Evolutionary conservation across 768 basidiomycete genomes (phyloP).

Genomic region (Lentinula sp.): DNA sequence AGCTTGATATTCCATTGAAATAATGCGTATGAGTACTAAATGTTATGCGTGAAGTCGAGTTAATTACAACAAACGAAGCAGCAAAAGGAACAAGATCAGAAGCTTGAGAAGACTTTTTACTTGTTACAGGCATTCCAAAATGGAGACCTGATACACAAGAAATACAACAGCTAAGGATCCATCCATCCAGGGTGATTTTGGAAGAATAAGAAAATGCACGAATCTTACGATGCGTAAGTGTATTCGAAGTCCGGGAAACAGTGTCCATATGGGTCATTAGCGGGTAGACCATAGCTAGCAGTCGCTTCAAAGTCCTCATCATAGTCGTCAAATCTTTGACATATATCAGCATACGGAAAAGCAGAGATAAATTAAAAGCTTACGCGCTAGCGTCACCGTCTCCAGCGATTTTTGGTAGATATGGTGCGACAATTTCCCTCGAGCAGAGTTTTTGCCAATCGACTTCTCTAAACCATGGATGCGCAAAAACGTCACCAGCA

Average conservation of each 20-base stretch:
- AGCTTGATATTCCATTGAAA: no score
- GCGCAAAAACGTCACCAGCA: slow-evolving; percentile 86
- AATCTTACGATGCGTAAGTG: slow-evolving; percentile 22
- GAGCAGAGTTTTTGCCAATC: slow-evolving; percentile 78
- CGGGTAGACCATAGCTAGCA: slow-evolving; percentile 50
- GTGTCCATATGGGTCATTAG: slow-evolving; percentile 55
- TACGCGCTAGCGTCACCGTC: slow-evolving; percentile 96
- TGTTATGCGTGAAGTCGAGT: no score
- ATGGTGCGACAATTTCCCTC: slow-evolving; percentile 92
- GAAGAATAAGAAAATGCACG: neutral
- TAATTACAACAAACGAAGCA: no score
- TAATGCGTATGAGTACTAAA: no score
- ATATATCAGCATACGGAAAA: slow-evolving; percentile 9
- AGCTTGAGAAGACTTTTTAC: no score
- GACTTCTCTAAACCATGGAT: slow-evolving; percentile 92
- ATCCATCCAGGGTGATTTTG: neutral
- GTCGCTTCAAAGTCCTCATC: slow-evolving; percentile 63
- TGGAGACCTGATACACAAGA: neutral
- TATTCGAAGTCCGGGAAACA: slow-evolving; percentile 82
- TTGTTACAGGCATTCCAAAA: neutral
- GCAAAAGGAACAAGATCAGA: no score
- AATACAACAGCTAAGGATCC: neutral
- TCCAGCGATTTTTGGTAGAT: slow-evolving; percentile 83
- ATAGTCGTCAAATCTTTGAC: slow-evolving; percentile 65
- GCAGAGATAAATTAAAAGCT: slow-evolving; percentile 23